These are phyloP conservation scores for Torulaspora gathmanii DNA, from an alignment of 805 yeast genomes.

Conservation along the genomic window DNA sequence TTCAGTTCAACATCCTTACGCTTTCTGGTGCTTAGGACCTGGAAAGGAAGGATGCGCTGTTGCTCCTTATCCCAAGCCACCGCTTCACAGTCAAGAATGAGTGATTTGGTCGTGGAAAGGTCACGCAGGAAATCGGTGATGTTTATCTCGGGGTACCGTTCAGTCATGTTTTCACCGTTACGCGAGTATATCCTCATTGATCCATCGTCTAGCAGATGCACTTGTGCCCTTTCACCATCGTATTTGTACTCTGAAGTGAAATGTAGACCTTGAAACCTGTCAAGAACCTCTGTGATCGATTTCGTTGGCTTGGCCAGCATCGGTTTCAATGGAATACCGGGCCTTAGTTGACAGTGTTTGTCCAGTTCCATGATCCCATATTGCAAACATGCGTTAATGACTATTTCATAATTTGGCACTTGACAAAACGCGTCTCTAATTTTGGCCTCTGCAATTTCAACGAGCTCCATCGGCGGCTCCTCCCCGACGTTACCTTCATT, in stretches of 20 bases:
- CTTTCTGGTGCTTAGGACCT: slow-evolving; percentile 86
- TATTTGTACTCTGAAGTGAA: slow-evolving; percentile 96
- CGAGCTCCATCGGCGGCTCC: slow-evolving; percentile 40
- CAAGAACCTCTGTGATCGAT: slow-evolving; percentile 84
- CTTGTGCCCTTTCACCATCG: slow-evolving; percentile 97
- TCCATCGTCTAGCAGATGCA: slow-evolving; percentile 67
- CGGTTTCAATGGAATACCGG: slow-evolving; percentile 94
- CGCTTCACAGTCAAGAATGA: slow-evolving; percentile 92
- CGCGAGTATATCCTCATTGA: slow-evolving; percentile 77
- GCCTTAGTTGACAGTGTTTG: slow-evolving; percentile 68
- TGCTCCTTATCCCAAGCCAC: slow-evolving; percentile 90
- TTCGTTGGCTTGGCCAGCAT: slow-evolving; percentile 98
- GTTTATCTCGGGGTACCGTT: slow-evolving; percentile 87
- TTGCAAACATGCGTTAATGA: slow-evolving; percentile 60
- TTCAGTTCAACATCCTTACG: slow-evolving; percentile 85
- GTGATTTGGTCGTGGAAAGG: slow-evolving; percentile 41
- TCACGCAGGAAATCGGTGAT: slow-evolving; percentile 53
- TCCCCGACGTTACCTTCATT: slow-evolving; percentile 46
- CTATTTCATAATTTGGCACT: slow-evolving; percentile 81
- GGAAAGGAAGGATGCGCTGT: slow-evolving; percentile 86
- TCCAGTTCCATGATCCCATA: slow-evolving; percentile 63
- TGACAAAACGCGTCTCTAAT: slow-evolving; percentile 84
- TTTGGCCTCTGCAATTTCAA: slow-evolving; percentile 66
- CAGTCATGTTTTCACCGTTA: slow-evolving; percentile 96
- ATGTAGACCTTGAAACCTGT: slow-evolving; percentile 74